These are phyloP conservation scores for Plasmodium yoelii DNA, from an alignment of 169 alveolate genomes.

Conservation along the genomic window DNA sequence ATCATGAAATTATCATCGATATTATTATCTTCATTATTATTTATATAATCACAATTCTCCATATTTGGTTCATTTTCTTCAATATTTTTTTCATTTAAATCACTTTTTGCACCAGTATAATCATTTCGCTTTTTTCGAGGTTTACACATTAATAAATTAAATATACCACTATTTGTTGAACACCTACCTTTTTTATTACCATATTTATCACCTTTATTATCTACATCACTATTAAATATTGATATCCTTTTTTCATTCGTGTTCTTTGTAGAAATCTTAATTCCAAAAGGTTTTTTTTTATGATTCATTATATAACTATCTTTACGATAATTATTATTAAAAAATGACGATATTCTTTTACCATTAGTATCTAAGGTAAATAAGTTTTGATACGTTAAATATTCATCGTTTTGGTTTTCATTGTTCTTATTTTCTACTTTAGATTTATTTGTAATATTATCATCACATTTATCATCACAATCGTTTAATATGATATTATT, in stretches of 20 bases:
- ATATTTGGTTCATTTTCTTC: neutral
- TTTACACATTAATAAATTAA: neutral
- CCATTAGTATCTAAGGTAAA: constrained; percentile 48
- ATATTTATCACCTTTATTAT: constrained; percentile 11
- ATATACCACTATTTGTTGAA: neutral
- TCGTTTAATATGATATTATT: neutral
- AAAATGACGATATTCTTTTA: constrained; percentile 29
- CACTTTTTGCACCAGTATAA: neutral
- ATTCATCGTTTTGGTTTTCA: constrained; percentile 23
- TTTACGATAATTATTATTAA: constrained; percentile 42
- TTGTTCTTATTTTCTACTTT: neutral
- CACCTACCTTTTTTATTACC: constrained; percentile 6
- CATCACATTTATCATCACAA: constrained; percentile 5
- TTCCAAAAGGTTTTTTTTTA: constrained; percentile 9
- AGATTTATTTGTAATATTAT: constrained; percentile 3
- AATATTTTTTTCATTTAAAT: neutral
- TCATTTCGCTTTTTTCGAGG: neutral
- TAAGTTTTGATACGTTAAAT: constrained; percentile 56
- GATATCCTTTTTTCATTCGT: constrained; percentile 22
- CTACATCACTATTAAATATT: constrained; percentile 35
- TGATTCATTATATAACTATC: neutral
- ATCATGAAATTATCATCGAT: constrained; percentile 23
- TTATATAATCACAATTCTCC: neutral
- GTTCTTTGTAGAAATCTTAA: constrained; percentile 36
- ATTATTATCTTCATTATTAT: constrained; percentile 28